phyloP scores from a whole-genome alignment of 331 rosid genomes.

The Quercus lobata region DNA sequence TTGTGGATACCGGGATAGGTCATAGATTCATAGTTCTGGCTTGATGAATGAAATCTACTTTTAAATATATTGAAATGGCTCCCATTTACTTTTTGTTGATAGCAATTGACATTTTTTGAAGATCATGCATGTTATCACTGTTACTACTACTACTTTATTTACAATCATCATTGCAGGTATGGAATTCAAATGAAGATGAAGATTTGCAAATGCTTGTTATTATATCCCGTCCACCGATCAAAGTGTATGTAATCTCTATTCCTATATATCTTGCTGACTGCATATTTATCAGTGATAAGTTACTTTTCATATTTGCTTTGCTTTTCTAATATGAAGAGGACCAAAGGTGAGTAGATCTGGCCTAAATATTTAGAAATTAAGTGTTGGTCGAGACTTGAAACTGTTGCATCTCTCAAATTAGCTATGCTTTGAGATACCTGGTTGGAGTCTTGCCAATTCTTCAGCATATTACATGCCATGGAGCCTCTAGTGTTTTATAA shows the following conservation, averaged over 20 bases:
- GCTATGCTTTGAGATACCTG: neutral
- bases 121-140: neutral
- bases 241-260: constrained; percentile 60
- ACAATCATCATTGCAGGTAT: constrained; percentile 48
- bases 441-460: constrained; percentile 4
- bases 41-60: no score
- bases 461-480: constrained; percentile 4
- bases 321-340: neutral
- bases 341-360: neutral
- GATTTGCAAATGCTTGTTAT: constrained; percentile 78
- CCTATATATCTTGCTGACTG: constrained; percentile 14
- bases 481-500: neutral
- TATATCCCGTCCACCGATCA: constrained; percentile 84
- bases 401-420: neutral
- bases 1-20: no score
- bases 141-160: neutral
- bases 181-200: constrained; percentile 68
- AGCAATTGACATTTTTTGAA: neutral
- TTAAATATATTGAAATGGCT: no score
- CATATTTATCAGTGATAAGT: neutral
- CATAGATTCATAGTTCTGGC: no score
- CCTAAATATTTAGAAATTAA: neutral
- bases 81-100: no score
- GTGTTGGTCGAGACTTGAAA: neutral
- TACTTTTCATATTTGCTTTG: neutral